A percentile compares a stretch with the other conserved stretches of the same genome.
phyloP scores from a whole-genome alignment of 805 yeast species.

The Yamadazyma akitaensis region DNA sequence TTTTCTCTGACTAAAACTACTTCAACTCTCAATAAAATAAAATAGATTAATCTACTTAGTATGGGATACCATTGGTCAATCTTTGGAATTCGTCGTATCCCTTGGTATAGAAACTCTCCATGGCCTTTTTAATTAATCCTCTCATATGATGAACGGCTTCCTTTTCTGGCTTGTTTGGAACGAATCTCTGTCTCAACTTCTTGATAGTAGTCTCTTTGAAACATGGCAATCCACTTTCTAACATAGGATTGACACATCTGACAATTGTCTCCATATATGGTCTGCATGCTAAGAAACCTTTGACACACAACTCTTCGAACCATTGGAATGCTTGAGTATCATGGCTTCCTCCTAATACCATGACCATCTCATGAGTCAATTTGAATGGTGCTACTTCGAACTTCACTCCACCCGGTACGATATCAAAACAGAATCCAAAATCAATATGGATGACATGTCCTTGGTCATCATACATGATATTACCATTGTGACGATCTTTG shows the following conservation, averaged over 20 bases:
- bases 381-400: constrained; percentile 99
- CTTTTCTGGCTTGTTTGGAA: constrained; percentile 70
- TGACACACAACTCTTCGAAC: constrained; percentile 94
- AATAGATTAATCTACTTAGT: constrained; percentile 33
- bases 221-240: constrained; percentile 93
- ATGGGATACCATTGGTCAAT: constrained; percentile 95
- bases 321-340: constrained; percentile 84
- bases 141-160: constrained; percentile 83
- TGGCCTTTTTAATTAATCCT: constrained; percentile 70
- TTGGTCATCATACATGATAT: constrained; percentile 90
- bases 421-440: constrained; percentile 97
- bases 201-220: constrained; percentile 86
- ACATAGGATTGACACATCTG: constrained; percentile 86
- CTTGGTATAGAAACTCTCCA: constrained; percentile 84
- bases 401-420: constrained; percentile 97
- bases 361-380: constrained; percentile 92
- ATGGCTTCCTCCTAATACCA: constrained; percentile 89
- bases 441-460: constrained; percentile 96
- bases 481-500: constrained; percentile 98
- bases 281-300: constrained; percentile 84
- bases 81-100: constrained; percentile 98
- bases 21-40: too few species aligned
- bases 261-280: constrained; percentile 84
- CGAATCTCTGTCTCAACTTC: constrained; percentile 75
- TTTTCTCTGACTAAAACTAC: too few species aligned